These are phyloP conservation scores for Allantophomopsis cytisporea DNA, from an alignment of 2,329 filamentous ascomycete species.

Conservation along the genomic window DNA sequence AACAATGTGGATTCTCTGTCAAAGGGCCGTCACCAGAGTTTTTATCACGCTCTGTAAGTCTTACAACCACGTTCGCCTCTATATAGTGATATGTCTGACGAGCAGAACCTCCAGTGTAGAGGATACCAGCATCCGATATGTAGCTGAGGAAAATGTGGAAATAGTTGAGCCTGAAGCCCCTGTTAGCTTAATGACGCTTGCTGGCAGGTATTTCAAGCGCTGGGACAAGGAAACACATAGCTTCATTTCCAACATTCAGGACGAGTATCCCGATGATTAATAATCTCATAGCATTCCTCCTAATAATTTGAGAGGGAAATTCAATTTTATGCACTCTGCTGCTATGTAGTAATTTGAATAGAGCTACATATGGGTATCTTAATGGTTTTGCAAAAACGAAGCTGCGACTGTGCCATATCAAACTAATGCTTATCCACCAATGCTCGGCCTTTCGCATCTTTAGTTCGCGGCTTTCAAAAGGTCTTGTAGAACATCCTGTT, in stretches of 20 bases:
- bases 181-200: conserved; percentile 49
- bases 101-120: conserved; percentile 34
- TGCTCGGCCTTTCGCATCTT: background rate
- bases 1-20: conserved; percentile 48
- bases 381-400: background rate
- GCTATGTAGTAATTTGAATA: background rate
- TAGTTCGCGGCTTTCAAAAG: conserved; percentile 11
- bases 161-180: conserved; percentile 38
- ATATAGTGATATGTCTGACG: conserved; percentile 7
- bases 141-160: conserved; percentile 71
- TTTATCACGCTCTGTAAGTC: conserved; percentile 79
- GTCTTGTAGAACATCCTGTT: conserved; percentile 44
- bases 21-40: conserved; percentile 53
- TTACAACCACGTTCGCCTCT: conserved; percentile 1
- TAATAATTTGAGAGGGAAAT: too few species aligned
- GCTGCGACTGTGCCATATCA: too few species aligned
- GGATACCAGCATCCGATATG: conserved; percentile 58
- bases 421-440: background rate
- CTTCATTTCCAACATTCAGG: conserved; percentile 74
- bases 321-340: too few species aligned
- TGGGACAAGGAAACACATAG: conserved; percentile 53
- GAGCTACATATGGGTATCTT: background rate
- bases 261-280: conserved; percentile 79
- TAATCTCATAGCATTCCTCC: background rate
- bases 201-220: conserved; percentile 79